Evolutionary conservation across 148 eudicot genomes (phyloP).

Genomic region (Vaccinium myrtillus): DNA sequence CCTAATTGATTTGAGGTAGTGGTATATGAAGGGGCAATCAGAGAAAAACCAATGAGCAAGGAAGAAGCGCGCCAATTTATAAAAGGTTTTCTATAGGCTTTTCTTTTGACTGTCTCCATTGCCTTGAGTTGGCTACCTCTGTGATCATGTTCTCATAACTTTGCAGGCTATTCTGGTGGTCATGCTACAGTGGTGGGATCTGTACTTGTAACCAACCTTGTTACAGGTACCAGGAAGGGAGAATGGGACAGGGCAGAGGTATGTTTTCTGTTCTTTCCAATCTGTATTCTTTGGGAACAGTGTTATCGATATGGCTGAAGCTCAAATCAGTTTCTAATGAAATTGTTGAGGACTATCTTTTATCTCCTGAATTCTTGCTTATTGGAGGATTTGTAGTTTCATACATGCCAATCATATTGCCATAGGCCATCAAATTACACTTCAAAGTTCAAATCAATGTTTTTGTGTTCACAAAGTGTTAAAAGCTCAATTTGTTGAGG

Average conservation of each 20-base stretch:
- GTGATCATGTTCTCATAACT: background rate
- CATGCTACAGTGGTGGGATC: conserved; percentile 55
- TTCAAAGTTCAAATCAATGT: no score
- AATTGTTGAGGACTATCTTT: background rate
- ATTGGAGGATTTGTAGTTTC: background rate
- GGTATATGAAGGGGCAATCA: conserved; percentile 47
- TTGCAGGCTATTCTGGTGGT: conserved; percentile 57
- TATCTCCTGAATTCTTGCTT: background rate
- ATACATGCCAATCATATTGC: background rate
- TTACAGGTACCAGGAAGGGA: conserved; percentile 43
- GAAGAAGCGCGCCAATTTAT: conserved; percentile 56
- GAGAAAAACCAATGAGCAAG: conserved; percentile 57
- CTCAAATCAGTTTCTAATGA: background rate
- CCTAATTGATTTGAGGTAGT: conserved; percentile 56
- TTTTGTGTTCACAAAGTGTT: background rate
- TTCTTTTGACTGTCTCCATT: background rate
- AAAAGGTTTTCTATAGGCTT: conserved; percentile 35
- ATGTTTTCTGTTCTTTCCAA: conserved; percentile 9
- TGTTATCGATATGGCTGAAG: background rate
- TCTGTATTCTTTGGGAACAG: background rate
- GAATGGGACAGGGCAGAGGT: conserved; percentile 62
- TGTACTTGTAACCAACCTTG: conserved; percentile 43
- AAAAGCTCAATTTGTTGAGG: background rate
- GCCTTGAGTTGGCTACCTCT: background rate
- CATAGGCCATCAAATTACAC: background rate